These are phyloP conservation scores for Eucalyptus marginata DNA, from an alignment of 345 rosid species.

Conservation along the genomic window DNA sequence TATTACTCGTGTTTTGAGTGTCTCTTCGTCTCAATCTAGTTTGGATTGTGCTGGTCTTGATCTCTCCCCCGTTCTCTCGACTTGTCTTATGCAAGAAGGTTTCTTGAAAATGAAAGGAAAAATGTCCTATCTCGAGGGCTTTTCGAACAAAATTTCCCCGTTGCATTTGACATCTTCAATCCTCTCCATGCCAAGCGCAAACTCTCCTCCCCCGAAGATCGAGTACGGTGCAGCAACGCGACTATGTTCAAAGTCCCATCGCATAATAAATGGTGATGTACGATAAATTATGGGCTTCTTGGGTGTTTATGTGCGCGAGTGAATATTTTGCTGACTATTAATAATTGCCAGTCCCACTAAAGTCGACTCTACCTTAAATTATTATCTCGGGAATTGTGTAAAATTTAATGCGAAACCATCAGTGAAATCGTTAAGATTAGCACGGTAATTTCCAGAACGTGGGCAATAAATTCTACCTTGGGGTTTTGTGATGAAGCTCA, in stretches of 20 bases:
- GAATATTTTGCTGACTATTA: not conserved
- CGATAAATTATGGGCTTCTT: not conserved
- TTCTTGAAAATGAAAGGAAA: not conserved
- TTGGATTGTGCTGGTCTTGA: rapidly evolving
- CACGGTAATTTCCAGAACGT: not conserved
- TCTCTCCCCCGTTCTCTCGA: not conserved
- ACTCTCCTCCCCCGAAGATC: not conserved
- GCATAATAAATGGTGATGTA: not conserved
- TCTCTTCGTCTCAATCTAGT: not conserved
- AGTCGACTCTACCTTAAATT: not conserved
- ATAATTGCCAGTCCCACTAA: not conserved
- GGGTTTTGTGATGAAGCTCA: not conserved
- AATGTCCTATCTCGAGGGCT: not conserved
- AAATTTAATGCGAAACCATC: not conserved
- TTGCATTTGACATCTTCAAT: not conserved
- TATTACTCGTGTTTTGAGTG: not conserved
- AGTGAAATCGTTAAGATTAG: not conserved
- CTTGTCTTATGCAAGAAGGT: not conserved
- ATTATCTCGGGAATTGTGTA: not conserved
- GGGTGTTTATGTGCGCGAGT: not conserved
- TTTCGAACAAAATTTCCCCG: rapidly evolving
- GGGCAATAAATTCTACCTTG: not conserved
- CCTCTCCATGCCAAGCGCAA: not conserved
- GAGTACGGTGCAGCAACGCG: not conserved
- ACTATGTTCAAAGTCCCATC: not conserved